Conservation (phyloP, 2,329 filamentous ascomycete genomes). For the Penicillium olsonii region DNA sequence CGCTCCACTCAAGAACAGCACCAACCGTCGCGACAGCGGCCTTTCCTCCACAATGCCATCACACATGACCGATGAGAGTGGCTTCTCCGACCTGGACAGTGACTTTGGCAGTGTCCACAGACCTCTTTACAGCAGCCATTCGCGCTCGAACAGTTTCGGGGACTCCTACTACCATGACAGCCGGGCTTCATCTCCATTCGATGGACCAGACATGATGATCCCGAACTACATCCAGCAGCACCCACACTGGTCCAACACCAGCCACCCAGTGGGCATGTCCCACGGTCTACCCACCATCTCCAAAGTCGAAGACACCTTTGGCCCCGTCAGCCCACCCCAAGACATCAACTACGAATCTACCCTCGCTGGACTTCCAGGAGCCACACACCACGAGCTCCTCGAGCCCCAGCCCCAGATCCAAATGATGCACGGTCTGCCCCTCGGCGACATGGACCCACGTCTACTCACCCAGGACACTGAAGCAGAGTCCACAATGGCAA, state of each 20-base stretch:
- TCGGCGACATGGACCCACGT: constrained; percentile 46
- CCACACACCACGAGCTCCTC: constrained; percentile 46
- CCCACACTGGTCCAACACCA: constrained; percentile 52
- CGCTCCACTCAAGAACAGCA: constrained; percentile 71
- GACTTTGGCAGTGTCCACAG: constrained; percentile 11
- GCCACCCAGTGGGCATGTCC: constrained; percentile 57
- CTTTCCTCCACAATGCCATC: background rate
- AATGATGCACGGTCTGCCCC: constrained; percentile 24
- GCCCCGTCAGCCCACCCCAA: constrained; percentile 27
- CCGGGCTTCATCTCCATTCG: constrained; percentile 39
- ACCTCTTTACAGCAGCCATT: constrained; percentile 23
- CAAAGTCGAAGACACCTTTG: constrained; percentile 48
- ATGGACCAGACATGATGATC: constrained; percentile 25
- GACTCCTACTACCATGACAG: constrained; percentile 31
- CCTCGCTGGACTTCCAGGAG: constrained; percentile 47
- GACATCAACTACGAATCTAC: constrained; percentile 34
- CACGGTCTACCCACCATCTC: constrained; percentile 30
- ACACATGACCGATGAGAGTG: constrained; percentile 8
- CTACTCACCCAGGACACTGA: constrained; percentile 36
- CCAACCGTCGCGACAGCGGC: constrained; percentile 8
- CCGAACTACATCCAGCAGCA: constrained; percentile 35
- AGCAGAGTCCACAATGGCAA: background rate
- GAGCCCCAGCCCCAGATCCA: constrained; percentile 31
- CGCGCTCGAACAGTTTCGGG: constrained; percentile 29
- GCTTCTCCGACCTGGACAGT: constrained; percentile 40